Conservation (phyloP, 371 early-diverging fungal species). For the Mortierella polycephala region DNA sequence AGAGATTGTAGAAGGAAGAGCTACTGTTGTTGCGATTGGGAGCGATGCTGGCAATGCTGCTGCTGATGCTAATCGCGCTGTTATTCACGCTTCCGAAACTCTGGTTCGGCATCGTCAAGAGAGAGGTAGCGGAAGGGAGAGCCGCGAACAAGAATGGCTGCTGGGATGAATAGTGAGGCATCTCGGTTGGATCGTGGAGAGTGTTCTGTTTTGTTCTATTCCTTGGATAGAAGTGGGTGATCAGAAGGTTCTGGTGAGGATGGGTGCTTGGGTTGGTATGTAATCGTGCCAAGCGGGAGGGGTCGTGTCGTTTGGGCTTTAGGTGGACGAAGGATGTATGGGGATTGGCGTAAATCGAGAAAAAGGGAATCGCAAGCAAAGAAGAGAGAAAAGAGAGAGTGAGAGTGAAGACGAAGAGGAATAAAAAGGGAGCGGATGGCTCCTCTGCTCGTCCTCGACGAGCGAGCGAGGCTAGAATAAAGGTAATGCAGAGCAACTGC, state of each 20-base stretch:
- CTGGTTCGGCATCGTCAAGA: not conserved
- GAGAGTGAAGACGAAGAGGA: not conserved
- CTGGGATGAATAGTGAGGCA: constrained; percentile 24
- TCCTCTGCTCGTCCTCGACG: no score
- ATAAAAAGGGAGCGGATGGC: not conserved
- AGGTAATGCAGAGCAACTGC: not conserved
- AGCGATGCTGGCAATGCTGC: constrained; percentile 13
- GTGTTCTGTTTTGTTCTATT: not conserved
- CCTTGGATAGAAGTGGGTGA: not conserved
- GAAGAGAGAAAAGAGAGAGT: not conserved
- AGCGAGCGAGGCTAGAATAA: not conserved
- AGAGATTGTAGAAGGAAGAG: constrained; percentile 43
- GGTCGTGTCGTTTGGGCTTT: not conserved
- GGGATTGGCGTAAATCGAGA: constrained; percentile 3
- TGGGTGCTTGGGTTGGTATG: constrained; percentile 7
- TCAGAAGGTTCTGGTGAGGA: not conserved
- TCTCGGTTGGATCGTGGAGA: constrained; percentile 6
- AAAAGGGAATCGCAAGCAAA: not conserved
- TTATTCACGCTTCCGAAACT: constrained; percentile 26
- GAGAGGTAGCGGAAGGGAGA: constrained; percentile 30
- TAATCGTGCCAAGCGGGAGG: constrained; percentile 13
- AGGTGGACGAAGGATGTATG: constrained; percentile 1
- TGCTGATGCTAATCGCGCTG: constrained; percentile 11
- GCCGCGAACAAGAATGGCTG: constrained; percentile 31
- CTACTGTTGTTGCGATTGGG: not conserved